Base-by-base conservation (phyloP, 805 yeast genomes). In the Zygosaccharomyces bailii region DNA sequence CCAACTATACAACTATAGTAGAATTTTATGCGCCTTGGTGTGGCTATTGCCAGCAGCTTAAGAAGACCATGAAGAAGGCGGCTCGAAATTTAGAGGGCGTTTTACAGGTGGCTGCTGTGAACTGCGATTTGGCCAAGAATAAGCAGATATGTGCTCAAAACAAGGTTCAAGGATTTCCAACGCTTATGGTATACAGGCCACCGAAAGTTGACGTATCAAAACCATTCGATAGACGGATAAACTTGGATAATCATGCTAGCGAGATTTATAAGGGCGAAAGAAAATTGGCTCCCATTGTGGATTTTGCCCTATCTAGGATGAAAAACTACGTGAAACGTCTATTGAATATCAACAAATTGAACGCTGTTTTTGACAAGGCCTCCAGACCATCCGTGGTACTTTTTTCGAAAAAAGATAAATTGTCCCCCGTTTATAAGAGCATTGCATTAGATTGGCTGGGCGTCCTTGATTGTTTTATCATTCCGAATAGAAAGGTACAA, bases 1-100 rank as follows among this genome's bases (percentile, higher is more conserved):
- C 95, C 2, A 88, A 88, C 60, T 84, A 87, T 56, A 84, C 95
- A 1, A 67, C 96, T 1, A 67, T 89, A 14, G 89, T 88, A 17
- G 89, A 89, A 68, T 90, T 90, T 65, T 90, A 84, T 65, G 97
- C 98, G 4, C 96, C 97, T 30, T 90, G 98, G 98, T 91, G 99
- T 70, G 96, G 97, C 4, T 88, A 91, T 65, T 91, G 99, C 67
- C 75, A 81, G 56, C 75, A 79, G 45, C 69, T 91, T 40, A 77
- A 80, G 46, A 82, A 84, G 3, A 79, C 78, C 1, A 84, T 73
- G 63, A 69, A 71, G 39, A 82, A 82, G 57, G 78, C 82, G 10
- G 95, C 86, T 5, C 77, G 76, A 41, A 63, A 68, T 21, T 68
- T 86, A 5, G 74, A 76, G 21, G 78, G 76, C 5, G 66, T 77